Evolutionary conservation across 495 filamentous ascomycete genomes (phyloP).

Genomic region (Penicillium angulare): DNA sequence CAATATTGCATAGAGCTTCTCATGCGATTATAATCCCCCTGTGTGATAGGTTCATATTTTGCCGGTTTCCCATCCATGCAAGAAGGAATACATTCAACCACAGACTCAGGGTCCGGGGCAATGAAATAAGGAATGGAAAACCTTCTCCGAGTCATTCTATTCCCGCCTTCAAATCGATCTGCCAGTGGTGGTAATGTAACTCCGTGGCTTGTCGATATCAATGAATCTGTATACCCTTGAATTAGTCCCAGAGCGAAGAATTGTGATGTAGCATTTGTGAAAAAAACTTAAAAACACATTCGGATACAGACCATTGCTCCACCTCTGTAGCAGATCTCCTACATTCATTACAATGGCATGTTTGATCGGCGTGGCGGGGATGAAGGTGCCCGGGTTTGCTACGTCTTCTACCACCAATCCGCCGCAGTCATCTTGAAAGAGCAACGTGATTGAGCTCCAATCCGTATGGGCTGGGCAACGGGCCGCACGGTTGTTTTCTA

Average conservation of each 20-base stretch:
- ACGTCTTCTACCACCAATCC: conserved; percentile 58
- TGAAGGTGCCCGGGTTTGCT: conserved; percentile 45
- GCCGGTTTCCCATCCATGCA: conserved; percentile 41
- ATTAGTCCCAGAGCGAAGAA: no score
- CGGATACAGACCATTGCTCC: conserved; percentile 57
- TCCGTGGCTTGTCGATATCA: conserved; percentile 56
- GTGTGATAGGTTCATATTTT: conserved; percentile 54
- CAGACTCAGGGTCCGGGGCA: conserved; percentile 48
- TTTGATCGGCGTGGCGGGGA: conserved; percentile 49
- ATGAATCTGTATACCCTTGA: conserved; percentile 40
- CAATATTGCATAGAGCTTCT: conserved; percentile 51
- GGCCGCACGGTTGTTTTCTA: conserved; percentile 43
- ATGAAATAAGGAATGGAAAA: conserved; percentile 67
- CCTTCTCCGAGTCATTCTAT: conserved; percentile 49
- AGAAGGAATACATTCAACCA: conserved; percentile 57
- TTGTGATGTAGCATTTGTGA: no score
- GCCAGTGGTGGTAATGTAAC: conserved; percentile 44
- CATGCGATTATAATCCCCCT: conserved; percentile 51
- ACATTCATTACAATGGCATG: conserved; percentile 58
- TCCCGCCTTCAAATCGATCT: conserved; percentile 33
- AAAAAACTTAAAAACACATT: neutral
- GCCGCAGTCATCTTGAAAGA: conserved; percentile 54
- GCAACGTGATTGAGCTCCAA: conserved; percentile 51
- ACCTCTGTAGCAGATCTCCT: conserved; percentile 59
- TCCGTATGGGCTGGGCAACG: conserved; percentile 56